Conservation (phyloP, 305 asterid species). For the Fraxinus floribunda region DNA sequence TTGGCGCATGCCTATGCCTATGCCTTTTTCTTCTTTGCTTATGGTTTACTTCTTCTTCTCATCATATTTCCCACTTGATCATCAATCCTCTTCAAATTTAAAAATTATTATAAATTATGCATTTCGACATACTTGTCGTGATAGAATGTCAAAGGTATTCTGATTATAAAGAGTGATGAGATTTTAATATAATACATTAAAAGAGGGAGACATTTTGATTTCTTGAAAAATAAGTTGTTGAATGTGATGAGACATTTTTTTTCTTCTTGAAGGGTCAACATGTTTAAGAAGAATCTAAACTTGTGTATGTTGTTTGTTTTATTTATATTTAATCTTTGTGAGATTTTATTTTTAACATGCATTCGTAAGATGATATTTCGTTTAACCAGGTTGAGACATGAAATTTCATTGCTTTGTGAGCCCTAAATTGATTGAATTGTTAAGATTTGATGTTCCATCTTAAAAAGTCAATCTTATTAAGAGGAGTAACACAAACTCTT, state of each 20-base stretch:
- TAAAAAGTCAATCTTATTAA: too few species aligned
- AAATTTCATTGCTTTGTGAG: neutral
- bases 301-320: neutral
- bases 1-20: slow-evolving; percentile 8
- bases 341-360: neutral
- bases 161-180: neutral
- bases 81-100: neutral
- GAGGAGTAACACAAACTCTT: too few species aligned
- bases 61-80: slow-evolving; percentile 4
- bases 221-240: too few species aligned
- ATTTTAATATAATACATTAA: too few species aligned
- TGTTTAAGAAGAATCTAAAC: too few species aligned
- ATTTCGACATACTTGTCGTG: neutral
- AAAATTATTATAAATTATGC: neutral
- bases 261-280: too few species aligned
- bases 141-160: neutral
- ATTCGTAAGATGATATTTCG: too few species aligned
- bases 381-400: neutral
- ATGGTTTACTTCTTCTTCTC: neutral
- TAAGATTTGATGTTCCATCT: too few species aligned
- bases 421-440: neutral
- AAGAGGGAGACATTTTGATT: neutral
- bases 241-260: too few species aligned
- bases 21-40: slow-evolving; percentile 12
- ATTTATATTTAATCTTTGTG: neutral